Percentiles rank a stretch among this genome's conserved stretches.
These are phyloP conservation scores for Isatis lusitanica DNA, from an alignment of 441 rosid genomes.

Conservation along the genomic window DNA sequence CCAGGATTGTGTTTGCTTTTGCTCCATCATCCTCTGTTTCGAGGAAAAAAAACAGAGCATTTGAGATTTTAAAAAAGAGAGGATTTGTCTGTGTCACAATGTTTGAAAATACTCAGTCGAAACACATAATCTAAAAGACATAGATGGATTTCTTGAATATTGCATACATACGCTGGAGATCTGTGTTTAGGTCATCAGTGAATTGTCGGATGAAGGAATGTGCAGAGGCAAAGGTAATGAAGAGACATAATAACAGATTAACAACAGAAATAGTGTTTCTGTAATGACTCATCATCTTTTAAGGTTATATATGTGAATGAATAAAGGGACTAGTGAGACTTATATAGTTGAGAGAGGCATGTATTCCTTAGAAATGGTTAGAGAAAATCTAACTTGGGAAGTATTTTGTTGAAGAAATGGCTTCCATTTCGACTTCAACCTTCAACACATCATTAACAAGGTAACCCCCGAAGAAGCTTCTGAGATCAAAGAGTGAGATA, in stretches of 20 bases:
- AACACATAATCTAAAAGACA: not conserved
- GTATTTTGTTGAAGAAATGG: constrained; percentile 21
- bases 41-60: not conserved
- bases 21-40: not conserved
- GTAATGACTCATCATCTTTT: not conserved
- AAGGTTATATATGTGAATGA: not conserved
- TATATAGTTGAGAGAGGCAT: not conserved
- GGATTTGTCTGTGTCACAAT: not conserved
- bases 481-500: constrained; percentile 9
- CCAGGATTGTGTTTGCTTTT: not conserved
- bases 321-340: not conserved
- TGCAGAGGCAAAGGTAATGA: constrained; percentile 10
- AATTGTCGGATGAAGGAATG: constrained; percentile 4
- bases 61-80: not conserved
- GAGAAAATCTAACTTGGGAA: constrained; percentile 15
- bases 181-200: constrained; percentile 3
- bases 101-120: not conserved
- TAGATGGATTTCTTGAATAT: not conserved
- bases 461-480: constrained; percentile 20
- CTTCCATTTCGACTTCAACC: constrained; percentile 15
- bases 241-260: constrained; percentile 17
- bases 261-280: not conserved
- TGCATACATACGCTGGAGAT: constrained; percentile 14
- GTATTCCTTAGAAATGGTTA: not conserved
- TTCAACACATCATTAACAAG: constrained; percentile 22